Base-by-base conservation (phyloP, 495 filamentous ascomycete genomes). In the Tuber magnatum region DNA sequence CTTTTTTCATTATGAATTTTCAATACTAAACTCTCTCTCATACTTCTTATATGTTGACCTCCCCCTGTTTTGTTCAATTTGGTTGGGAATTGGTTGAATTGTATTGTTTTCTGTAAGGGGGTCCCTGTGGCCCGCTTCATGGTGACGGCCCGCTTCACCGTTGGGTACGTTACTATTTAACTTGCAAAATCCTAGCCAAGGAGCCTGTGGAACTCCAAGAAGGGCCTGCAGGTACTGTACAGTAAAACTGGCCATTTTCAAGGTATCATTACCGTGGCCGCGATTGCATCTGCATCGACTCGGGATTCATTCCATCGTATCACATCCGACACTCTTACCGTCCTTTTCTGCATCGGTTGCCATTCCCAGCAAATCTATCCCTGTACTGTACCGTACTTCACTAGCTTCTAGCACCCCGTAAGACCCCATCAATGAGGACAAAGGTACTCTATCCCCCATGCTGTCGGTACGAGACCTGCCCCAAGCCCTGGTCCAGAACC, bases 311-410 rank as follows among this genome's bases (percentile, higher is more conserved):
- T 96, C 80, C 88, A 92, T 51, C 89, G 91, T 80, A 88, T 91
- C 44, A 87, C 93, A 46, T 91, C 87, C 71, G 88, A 92, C 81
- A 91, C 94, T 2, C 85, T 99, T 74, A 96, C 91, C 12, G 91
- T 96, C 75, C 91, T 99, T n/a, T 99, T 99, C 86, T 99, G 95
- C 95, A 98, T 99, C 78, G 96, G 96, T 77, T 89, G 94, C n/a
- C 92, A 95, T 78, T 97, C 94, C 83, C 96, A 99, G 82, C 96
- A 99, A 83, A 94, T 93, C 1, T 99, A 97, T 81, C 96, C 96
- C 69, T n/a, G n/a, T n/a, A n/a, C n/a, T n/a, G n/a, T n/a, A n/a
- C n/a, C 90, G 90, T 71, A 98, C 96, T 2, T 97, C 96, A 1
- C 86, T 99, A 73, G 91, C 94, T n/a, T 95, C 96, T 1, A 89